Base-by-base conservation (phyloP, 805 yeast genomes). In the Kuraishia hungarica region DNA sequence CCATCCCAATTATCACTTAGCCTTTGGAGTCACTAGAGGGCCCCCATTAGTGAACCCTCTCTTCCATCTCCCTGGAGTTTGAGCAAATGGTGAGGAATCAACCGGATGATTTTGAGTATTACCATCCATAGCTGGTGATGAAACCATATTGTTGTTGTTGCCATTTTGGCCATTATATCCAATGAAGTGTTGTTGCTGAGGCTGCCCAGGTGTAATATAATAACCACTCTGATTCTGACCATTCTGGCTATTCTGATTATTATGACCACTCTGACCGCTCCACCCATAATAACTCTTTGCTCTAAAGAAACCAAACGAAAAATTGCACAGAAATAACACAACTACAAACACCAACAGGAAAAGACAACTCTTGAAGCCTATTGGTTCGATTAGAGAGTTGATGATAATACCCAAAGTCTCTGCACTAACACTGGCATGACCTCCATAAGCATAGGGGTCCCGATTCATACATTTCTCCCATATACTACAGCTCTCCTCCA, bases 381-480 rank as follows among this genome's bases (percentile, higher is more conserved):
- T 74, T 0, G 90, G 91, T 59, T 86, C 89, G 20, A 86, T 73
- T 54, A 87, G 72, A 0, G 86, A 79, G 61, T 85, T 84, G 11
- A 86, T 60, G 17, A 86, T 71, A 52, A 80, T 68, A 0, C 91
- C 92, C 1, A 87, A 60, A 0, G 86, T 78, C 55, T 80, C 82
- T 1, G 89, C 88, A 57, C 83, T 78, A 13, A 86, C 71, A 50
- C 77, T 74, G 1, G 89, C 75, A 60, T 82, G 77, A 2, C 84
- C 82, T 1, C 76, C 72, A 54, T 66, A 59, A 62, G 75, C 65
- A 61, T 71, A 60, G 2, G 82, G 81, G 55, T 83, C 81, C 60
- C 81, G 79, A 52, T 74, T 74, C 87, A 85, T 84, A 64, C 93
- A 86, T 51, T 75, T 74, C 53, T 75, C 78, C 91, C 90, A 87